Evolutionary conservation across 2,329 filamentous ascomycete species (phyloP).

Genomic region (Sporothrix brasiliensis): DNA sequence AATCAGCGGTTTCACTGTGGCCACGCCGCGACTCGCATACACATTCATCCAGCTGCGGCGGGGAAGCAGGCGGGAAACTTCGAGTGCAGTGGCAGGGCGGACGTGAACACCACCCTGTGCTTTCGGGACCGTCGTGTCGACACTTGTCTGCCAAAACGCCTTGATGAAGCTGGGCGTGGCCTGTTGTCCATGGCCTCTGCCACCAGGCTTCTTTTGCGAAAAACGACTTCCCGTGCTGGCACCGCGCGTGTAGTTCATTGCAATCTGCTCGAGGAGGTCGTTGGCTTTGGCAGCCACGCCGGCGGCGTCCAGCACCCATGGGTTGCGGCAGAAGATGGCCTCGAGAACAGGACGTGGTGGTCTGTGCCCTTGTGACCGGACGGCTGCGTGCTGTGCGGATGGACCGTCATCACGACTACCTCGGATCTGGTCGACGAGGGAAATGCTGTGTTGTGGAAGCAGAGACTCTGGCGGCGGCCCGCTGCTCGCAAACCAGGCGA

Average conservation of each 20-base stretch:
- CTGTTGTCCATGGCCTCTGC: background rate
- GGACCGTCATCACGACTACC: background rate
- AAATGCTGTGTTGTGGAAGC: slow-evolving; percentile 32
- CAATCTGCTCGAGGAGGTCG: slow-evolving; percentile 22
- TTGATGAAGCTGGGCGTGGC: background rate
- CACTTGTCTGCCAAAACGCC: background rate
- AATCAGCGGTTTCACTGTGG: slow-evolving; percentile 16
- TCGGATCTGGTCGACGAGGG: slow-evolving; percentile 28
- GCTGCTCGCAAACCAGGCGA: slow-evolving; percentile 35
- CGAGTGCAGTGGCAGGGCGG: slow-evolving; percentile 23
- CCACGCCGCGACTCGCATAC: slow-evolving; percentile 24
- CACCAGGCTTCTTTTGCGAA: background rate
- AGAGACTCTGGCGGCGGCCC: slow-evolving; percentile 34
- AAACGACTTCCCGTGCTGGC: background rate
- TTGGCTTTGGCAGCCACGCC: slow-evolving; percentile 26
- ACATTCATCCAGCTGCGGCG: slow-evolving; percentile 26
- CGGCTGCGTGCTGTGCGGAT: background rate
- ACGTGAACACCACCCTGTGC: background rate
- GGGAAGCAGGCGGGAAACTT: slow-evolving; percentile 26
- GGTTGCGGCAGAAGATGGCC: slow-evolving; percentile 34
- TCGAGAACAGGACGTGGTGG: slow-evolving; percentile 18
- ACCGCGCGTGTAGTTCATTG: background rate
- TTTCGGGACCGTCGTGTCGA: too few relatives aligned
- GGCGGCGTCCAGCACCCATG: slow-evolving; percentile 5
- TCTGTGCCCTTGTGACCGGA: background rate